These are phyloP conservation scores for Mycosarcoma mackinlayi DNA, from an alignment of 1,284 basidiomycete genomes.

Conservation along the genomic window DNA sequence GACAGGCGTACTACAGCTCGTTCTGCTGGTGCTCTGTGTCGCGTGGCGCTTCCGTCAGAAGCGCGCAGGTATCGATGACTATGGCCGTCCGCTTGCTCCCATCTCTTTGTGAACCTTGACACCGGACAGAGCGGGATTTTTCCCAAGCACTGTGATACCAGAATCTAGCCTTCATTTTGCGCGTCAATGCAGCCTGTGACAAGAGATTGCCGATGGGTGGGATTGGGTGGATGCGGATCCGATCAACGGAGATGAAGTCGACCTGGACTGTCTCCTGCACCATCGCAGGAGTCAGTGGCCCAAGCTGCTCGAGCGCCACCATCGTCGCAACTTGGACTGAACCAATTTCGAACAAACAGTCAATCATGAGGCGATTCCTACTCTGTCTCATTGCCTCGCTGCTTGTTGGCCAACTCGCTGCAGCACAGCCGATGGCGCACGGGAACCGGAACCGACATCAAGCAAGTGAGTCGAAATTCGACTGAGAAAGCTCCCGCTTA, in stretches of 20 bases:
- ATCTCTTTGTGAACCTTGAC: slow-evolving; percentile 16
- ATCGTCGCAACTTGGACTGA: no score
- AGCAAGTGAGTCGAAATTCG: background rate
- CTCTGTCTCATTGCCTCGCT: background rate
- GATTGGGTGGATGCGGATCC: background rate
- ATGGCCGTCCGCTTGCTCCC: slow-evolving; percentile 77
- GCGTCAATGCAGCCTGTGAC: background rate
- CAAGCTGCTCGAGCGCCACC: no score
- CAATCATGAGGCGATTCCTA: background rate
- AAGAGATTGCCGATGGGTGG: background rate
- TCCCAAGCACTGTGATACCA: slow-evolving; percentile 9
- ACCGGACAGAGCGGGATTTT: slow-evolving; percentile 5
- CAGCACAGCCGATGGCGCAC: background rate
- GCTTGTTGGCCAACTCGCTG: background rate
- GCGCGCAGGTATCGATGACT: slow-evolving; percentile 87
- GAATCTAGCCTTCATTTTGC: slow-evolving; percentile 9
- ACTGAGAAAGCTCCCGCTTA: no score
- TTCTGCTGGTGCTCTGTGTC: slow-evolving; percentile 74
- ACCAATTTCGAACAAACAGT: no score
- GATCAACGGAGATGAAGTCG: background rate
- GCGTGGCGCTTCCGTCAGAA: slow-evolving; percentile 72
- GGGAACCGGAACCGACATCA: background rate
- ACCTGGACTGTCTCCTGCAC: background rate
- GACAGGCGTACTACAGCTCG: slow-evolving; percentile 85
- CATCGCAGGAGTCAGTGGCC: no score